These are phyloP conservation scores for Alternaria angustiovoidea DNA, from an alignment of 2,329 filamentous ascomycete species.

Conservation along the genomic window DNA sequence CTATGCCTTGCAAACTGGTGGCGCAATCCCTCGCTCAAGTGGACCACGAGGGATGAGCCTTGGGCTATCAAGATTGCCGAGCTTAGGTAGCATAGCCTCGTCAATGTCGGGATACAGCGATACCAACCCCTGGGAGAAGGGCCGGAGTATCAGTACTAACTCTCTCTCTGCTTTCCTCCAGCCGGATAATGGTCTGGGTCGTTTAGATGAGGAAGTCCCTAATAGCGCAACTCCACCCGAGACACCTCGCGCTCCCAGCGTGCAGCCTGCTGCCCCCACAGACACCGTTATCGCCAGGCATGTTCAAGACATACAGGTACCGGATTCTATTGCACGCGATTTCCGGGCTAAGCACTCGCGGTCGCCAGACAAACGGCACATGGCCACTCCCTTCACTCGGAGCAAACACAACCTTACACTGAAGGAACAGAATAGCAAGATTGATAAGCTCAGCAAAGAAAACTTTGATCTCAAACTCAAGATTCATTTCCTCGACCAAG, in stretches of 20 bases:
- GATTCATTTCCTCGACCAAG: constrained; percentile 95
- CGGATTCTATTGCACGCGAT: constrained; percentile 84
- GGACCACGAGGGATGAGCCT: constrained; percentile 58
- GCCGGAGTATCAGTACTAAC: constrained; percentile 52
- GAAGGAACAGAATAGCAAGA: constrained; percentile 97
- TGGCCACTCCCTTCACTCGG: constrained; percentile 48
- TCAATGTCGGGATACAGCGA: constrained; percentile 67
- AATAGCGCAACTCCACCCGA: constrained; percentile 62
- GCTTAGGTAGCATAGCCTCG: constrained; percentile 88
- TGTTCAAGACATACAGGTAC: constrained; percentile 88
- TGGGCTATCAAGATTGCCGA: constrained; percentile 76
- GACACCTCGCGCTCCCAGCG: constrained; percentile 72
- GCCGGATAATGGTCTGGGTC: constrained; percentile 60
- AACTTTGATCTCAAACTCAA: constrained; percentile 98
- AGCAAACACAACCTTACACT: constrained; percentile 71
- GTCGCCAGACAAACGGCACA: constrained; percentile 65
- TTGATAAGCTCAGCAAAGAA: constrained; percentile 94
- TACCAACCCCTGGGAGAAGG: constrained; percentile 52
- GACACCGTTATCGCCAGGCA: constrained; percentile 90
- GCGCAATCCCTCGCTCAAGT: constrained; percentile 66
- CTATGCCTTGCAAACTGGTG: constrained; percentile 83
- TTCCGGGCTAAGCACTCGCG: constrained; percentile 79
- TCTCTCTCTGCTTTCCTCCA: constrained; percentile 44
- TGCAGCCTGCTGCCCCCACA: constrained; percentile 68
- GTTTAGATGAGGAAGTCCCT: constrained; percentile 66